Evolutionary conservation across 257 asterid species (phyloP).

Genomic region (Solanum bukasovii): DNA sequence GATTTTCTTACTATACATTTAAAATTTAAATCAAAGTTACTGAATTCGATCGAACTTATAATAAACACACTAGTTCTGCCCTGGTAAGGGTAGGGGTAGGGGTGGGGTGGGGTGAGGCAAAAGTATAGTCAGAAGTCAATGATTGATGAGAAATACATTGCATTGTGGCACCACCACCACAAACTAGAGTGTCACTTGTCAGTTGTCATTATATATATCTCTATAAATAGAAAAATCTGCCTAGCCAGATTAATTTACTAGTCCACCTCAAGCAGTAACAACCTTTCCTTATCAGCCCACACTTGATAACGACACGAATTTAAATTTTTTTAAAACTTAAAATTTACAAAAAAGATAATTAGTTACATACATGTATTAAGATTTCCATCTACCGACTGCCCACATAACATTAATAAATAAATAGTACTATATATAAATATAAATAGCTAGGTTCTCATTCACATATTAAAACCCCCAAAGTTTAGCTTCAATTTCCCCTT

Average conservation of each 20-base stretch:
- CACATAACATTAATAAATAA: neutral
- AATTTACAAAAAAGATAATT: neutral
- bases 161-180: neutral
- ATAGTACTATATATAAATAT: neutral
- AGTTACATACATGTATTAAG: neutral
- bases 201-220: neutral
- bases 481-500: neutral
- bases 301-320: neutral
- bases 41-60: fast-evolving
- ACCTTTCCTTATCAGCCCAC: neutral
- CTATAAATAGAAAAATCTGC: neutral
- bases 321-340: neutral
- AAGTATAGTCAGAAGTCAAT: neutral
- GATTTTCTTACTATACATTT: too few species aligned
- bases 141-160: neutral
- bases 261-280: neutral
- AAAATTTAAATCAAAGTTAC: too few species aligned
- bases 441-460: neutral
- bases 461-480: neutral
- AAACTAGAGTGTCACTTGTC: neutral
- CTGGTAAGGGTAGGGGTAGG: neutral
- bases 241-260: neutral
- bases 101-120: neutral
- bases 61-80: too few species aligned
- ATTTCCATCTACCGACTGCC: neutral